Percentiles rank a stretch among this genome's conserved stretches.
Evolutionary conservation across 345 rosid species (phyloP).

Genomic region (Nasturtium officinale): DNA sequence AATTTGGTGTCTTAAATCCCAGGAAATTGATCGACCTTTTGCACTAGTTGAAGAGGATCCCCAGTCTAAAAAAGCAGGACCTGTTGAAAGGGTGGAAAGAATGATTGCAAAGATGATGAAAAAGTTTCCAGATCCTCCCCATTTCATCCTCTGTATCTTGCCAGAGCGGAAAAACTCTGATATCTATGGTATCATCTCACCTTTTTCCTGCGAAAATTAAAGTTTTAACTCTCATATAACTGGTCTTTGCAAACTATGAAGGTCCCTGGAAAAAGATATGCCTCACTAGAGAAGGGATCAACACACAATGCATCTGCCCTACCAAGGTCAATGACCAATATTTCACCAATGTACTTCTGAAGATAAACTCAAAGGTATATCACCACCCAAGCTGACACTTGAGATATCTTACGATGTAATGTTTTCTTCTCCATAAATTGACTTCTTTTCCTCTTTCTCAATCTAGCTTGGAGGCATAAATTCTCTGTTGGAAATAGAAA

Average conservation of each 20-base stretch:
- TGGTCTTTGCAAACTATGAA: conserved; percentile 34
- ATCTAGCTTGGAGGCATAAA: conserved; percentile 91
- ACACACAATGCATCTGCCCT: conserved; percentile 85
- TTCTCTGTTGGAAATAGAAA: conserved; percentile 76
- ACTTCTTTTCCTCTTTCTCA: conserved; percentile 24
- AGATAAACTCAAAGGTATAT: conserved; percentile 84
- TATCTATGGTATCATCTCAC: conserved; percentile 63
- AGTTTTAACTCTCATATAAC: conserved; percentile 23
- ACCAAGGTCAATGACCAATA: conserved; percentile 71
- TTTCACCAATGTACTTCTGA: conserved; percentile 83
- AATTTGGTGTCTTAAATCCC: conserved; percentile 24
- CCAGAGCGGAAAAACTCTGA: conserved; percentile 79
- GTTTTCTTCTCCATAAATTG: neutral
- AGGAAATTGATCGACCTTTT: conserved; percentile 75
- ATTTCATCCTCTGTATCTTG: conserved; percentile 75
- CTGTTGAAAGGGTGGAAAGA: conserved; percentile 74
- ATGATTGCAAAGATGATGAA: conserved; percentile 63
- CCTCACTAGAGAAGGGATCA: conserved; percentile 69
- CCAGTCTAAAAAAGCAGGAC: conserved; percentile 50
- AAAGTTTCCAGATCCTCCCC: conserved; percentile 62
- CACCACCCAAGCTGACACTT: conserved; percentile 21
- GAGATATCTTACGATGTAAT: neutral
- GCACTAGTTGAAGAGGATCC: conserved; percentile 78
- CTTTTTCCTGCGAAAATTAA: conserved; percentile 16
- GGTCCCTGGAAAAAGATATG: conserved; percentile 92